Base-by-base conservation (phyloP, 2,329 filamentous ascomycete species). In the Aureobasidium sp. region DNA sequence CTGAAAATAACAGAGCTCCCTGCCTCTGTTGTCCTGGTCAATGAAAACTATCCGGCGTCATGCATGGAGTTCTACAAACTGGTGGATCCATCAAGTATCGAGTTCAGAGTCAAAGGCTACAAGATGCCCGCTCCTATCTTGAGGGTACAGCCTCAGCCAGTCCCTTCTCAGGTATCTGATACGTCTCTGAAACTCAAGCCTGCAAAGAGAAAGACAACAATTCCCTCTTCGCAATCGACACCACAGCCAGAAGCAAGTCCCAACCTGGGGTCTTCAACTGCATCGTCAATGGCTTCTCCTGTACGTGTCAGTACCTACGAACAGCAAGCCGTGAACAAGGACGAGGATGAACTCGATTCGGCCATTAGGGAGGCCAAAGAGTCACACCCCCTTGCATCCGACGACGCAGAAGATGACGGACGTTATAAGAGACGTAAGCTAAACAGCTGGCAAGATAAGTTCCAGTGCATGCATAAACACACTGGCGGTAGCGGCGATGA, bases 381-480 rank as follows among this genome's bases (percentile, higher is more conserved):
- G 64, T 35, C 53, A 42, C 59, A 64, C 19, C 54, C 54, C 48
- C 29, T 64, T 50, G 29, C 53, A 12, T 54, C 48, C 2, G 40
- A 45, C 42, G 48, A 47, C 8, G 50, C 56, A 19, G 49, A 48
- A 48, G 48, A 53, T 24, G 57, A 8, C 9, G 9, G 42, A 6
- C 19, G 35, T 60, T 31, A 62, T 64, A 44, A 64, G 47, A 45
- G 60, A 63, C 50, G 54, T 19, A 44, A 47, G n/a, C 19, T 35
- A 42, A 45, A 24, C n/a, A 60, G 14, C 35, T 68, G 72, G 64
- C 71, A 74, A 65, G 73, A 76, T 62, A 77, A 71, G 2, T 85
- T 84, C 64, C 75, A 79, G 35, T 87, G 84, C 68, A 86, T 86
- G 83, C 76, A 84, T 48, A 80, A 80, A 63, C 76, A 81, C 61